These are phyloP conservation scores for Lonicera japonica DNA, from an alignment of 129 eudicot species.

Conservation along the genomic window DNA sequence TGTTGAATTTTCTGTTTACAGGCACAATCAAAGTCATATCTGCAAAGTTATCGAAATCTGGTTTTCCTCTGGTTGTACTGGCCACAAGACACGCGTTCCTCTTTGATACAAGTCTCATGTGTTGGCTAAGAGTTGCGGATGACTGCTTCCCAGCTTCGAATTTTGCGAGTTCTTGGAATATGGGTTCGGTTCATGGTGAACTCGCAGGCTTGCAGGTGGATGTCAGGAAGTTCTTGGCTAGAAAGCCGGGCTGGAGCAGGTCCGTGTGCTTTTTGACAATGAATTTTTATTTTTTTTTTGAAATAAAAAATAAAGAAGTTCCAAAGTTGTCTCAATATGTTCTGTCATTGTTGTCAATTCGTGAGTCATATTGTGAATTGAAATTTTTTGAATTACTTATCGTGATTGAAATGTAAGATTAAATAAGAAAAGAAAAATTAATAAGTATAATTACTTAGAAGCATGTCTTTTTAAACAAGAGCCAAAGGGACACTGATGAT, in stretches of 20 bases:
- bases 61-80: conserved; percentile 82
- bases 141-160: conserved; percentile 89
- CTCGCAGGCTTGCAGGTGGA: conserved; percentile 92
- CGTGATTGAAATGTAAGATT: too few species aligned
- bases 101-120: conserved; percentile 82
- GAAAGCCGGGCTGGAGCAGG: conserved; percentile 99
- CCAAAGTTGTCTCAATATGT: too few species aligned
- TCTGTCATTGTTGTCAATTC: too few species aligned
- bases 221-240: conserved; percentile 79
- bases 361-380: too few species aligned
- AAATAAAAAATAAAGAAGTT: too few species aligned
- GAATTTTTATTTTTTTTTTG: not conserved
- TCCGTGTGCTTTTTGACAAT: conserved; percentile 14
- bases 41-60: conserved; percentile 88
- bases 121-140: conserved; percentile 98
- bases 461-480: too few species aligned
- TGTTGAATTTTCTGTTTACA: conserved; percentile 16
- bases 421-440: too few species aligned
- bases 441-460: too few species aligned
- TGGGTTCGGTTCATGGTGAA: conserved; percentile 78
- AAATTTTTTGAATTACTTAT: too few species aligned
- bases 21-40: conserved; percentile 90
- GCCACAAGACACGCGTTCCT: conserved; percentile 93
- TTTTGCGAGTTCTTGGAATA: conserved; percentile 85
- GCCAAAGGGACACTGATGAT: too few species aligned